Evolutionary conservation across 345 rosid species (phyloP).

Genomic region (Melaleuca alternifolia): DNA sequence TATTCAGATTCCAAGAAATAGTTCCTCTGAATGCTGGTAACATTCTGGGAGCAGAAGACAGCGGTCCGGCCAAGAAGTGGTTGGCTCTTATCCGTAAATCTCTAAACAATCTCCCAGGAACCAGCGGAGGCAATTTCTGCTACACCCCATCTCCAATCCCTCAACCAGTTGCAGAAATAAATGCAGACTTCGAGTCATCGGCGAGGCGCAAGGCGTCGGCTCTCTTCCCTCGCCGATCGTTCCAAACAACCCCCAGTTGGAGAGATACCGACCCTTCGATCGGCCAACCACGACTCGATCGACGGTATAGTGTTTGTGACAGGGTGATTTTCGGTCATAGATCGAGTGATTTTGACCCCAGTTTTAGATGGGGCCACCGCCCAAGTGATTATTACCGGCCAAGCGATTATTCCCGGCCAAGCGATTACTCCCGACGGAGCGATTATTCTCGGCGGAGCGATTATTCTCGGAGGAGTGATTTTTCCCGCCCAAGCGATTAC

Average conservation of each 20-base stretch:
- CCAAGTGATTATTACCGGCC: slow-evolving; percentile 58
- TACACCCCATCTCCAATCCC: slow-evolving; percentile 93
- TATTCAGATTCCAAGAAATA: slow-evolving; percentile 86
- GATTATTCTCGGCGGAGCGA: slow-evolving; percentile 22
- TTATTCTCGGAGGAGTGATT: slow-evolving; percentile 57
- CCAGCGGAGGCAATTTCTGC: slow-evolving; percentile 54
- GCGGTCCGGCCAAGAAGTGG: slow-evolving; percentile 98
- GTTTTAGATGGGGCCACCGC: neutral
- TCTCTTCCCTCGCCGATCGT: slow-evolving; percentile 83
- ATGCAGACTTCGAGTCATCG: slow-evolving; percentile 97
- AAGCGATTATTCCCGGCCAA: slow-evolving; percentile 35
- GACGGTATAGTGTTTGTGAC: slow-evolving; percentile 91
- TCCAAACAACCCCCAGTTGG: slow-evolving; percentile 85
- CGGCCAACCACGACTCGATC: slow-evolving; percentile 60
- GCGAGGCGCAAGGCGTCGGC: slow-evolving; percentile 69
- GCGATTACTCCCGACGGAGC: slow-evolving; percentile 33
- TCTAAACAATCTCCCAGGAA: slow-evolving; percentile 84
- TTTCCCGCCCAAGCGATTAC: slow-evolving; percentile 84
- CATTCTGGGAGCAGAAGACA: slow-evolving; percentile 95
- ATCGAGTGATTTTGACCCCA: slow-evolving; percentile 36
- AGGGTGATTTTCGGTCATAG: slow-evolving; percentile 75
- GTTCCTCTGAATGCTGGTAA: slow-evolving; percentile 98
- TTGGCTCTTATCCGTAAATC: slow-evolving; percentile 67
- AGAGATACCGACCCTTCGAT: slow-evolving; percentile 70
- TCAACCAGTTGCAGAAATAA: slow-evolving; percentile 73